phyloP scores from a whole-genome alignment of 306 rosid genomes.

The Quercus cerris region DNA sequence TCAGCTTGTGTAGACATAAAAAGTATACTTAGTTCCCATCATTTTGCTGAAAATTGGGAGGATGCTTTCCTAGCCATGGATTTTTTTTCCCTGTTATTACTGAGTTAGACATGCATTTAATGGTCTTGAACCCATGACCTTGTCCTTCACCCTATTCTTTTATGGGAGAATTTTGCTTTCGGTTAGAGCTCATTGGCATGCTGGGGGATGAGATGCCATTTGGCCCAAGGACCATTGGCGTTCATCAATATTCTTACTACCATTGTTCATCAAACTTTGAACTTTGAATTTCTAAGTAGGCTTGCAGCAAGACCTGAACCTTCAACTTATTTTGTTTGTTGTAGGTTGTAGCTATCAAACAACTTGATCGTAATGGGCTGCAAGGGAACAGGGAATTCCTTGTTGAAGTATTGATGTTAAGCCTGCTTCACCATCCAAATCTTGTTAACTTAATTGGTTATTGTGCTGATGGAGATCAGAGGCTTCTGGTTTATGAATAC shows the following conservation, averaged over 20 bases:
- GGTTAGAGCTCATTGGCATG: neutral
- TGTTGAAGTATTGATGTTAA: slow-evolving; percentile 54
- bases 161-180: neutral
- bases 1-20: neutral
- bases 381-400: slow-evolving; percentile 64
- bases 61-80: neutral
- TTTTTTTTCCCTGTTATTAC: neutral
- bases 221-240: neutral
- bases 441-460: slow-evolving; percentile 54
- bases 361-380: slow-evolving; percentile 59
- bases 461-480: slow-evolving; percentile 67
- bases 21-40: neutral
- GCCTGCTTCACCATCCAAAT: slow-evolving; percentile 60
- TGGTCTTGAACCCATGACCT: neutral
- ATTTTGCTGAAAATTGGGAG: neutral
- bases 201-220: neutral
- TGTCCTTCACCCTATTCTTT: neutral
- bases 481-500: slow-evolving; percentile 56
- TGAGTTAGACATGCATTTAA: neutral
- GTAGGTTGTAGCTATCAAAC: slow-evolving; percentile 54
- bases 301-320: slow-evolving; percentile 12
- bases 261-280: neutral
- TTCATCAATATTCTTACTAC: neutral
- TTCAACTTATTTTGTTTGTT: slow-evolving; percentile 6
- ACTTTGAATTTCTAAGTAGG: neutral